A percentile compares a stretch with the other conserved stretches of the same genome.
phyloP scores from a whole-genome alignment of 768 basidiomycete genomes.

The Xerocomellus dryophilus region DNA sequence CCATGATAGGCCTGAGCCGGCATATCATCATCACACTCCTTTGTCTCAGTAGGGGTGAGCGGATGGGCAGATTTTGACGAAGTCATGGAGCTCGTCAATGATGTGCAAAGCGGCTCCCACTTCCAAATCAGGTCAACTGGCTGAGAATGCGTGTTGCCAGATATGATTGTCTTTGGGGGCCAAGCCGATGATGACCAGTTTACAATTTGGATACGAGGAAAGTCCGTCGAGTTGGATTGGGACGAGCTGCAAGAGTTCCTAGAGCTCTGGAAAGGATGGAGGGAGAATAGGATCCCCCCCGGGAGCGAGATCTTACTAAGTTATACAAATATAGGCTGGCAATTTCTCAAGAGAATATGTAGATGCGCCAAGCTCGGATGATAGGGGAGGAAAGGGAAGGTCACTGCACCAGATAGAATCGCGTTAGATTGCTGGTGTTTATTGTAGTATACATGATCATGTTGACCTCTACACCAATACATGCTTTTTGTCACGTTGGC shows the following conservation, averaged over 20 bases:
- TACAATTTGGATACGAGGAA: not conserved
- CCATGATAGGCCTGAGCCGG: not conserved
- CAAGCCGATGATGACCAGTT: not conserved
- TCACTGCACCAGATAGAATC: too few species aligned
- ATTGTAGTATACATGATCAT: too few species aligned
- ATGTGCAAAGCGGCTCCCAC: not conserved
- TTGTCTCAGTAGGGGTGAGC: not conserved
- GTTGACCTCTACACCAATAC: too few species aligned
- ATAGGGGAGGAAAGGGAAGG: too few species aligned
- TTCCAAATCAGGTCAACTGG: not conserved
- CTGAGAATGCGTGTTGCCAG: not conserved
- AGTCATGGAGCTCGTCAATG: not conserved
- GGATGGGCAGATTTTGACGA: too few species aligned
- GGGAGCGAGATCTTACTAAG: too few species aligned
- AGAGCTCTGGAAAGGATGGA: not conserved
- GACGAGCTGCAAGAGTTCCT: not conserved
- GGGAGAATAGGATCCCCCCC: not conserved
- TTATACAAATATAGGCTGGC: too few species aligned
- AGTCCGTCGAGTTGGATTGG: not conserved
- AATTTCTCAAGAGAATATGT: too few species aligned
- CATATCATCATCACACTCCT: not conserved
- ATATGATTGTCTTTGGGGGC: not conserved
- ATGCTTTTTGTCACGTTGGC: too few species aligned
- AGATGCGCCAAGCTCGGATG: too few species aligned
- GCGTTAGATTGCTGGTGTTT: too few species aligned